Percentiles rank a stretch among this genome's conserved stretches.
Conservation (phyloP, 2,329 filamentous ascomycete genomes). For the Achaetomium macrosporum region DNA sequence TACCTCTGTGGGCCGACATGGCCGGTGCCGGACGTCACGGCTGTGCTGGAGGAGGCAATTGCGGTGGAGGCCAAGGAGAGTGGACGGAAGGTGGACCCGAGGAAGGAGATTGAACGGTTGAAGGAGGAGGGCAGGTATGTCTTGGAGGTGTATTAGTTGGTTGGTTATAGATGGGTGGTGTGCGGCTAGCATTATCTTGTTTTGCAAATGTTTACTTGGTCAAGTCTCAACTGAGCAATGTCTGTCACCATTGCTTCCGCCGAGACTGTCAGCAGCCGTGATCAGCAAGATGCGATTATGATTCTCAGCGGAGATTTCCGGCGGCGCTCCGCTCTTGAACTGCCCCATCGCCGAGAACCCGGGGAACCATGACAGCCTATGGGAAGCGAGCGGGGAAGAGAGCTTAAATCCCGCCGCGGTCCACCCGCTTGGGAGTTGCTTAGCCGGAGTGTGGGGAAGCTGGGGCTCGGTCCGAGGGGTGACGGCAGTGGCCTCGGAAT, state of each 20-base stretch:
- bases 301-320: background rate
- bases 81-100: conserved; percentile 75
- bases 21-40: conserved; percentile 95
- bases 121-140: conserved; percentile 96
- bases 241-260: background rate
- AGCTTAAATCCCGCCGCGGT: background rate
- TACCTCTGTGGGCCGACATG: conserved; percentile 98
- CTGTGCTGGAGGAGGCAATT: conserved; percentile 89
- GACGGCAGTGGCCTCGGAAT: background rate
- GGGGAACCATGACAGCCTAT: background rate
- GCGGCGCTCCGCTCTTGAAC: conserved; percentile 1
- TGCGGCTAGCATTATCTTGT: background rate
- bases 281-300: background rate
- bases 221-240: background rate
- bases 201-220: background rate
- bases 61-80: conserved; percentile 62
- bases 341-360: conserved; percentile 1
- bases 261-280: background rate
- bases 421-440: conserved; percentile 6
- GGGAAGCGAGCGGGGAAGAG: background rate
- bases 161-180: background rate
- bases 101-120: conserved; percentile 91
- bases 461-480: conserved; percentile 4
- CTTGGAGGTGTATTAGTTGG: conserved; percentile 70
- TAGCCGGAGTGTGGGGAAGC: conserved; percentile 11